These are phyloP conservation scores for Tetradesmus obliquus DNA, from an alignment of 139 green algal genomes.

Conservation along the genomic window DNA sequence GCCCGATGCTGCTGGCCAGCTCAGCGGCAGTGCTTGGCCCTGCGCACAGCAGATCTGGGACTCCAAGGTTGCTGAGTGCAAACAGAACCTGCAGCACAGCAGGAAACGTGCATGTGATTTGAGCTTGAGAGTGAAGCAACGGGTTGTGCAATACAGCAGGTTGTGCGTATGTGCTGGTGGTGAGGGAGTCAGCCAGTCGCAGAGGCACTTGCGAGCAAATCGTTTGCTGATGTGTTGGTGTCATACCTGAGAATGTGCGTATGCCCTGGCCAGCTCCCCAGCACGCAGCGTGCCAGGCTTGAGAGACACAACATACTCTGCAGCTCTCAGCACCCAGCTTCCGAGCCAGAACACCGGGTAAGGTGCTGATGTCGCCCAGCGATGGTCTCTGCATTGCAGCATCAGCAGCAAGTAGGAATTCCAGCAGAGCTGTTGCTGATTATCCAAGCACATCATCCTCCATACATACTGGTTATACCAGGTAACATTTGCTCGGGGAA, in stretches of 20 bases:
- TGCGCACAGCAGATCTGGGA: neutral
- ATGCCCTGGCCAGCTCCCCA: constrained; percentile 1
- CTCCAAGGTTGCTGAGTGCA: constrained; percentile 6
- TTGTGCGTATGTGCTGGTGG: neutral
- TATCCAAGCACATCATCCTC: no score
- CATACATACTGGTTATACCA: no score
- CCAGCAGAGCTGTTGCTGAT: no score
- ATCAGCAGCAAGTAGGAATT: neutral
- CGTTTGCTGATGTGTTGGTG: no score
- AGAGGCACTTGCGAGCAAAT: neutral
- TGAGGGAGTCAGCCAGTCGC: neutral
- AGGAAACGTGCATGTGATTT: neutral
- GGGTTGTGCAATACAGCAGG: neutral
- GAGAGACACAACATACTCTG: neutral
- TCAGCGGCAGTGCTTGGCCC: constrained; percentile 26
- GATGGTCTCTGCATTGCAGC: constrained; percentile 2
- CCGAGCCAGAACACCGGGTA: neutral
- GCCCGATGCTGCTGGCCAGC: constrained; percentile 14
- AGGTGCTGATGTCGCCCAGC: neutral
- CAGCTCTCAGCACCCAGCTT: neutral
- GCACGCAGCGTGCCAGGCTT: constrained; percentile 19
- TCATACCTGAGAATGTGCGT: neutral
- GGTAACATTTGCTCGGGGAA: no score
- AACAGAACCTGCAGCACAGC: constrained; percentile 14
- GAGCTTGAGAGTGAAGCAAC: neutral